Conservation (phyloP, 768 basidiomycete genomes). For the Boletus rubescentipes region DNA sequence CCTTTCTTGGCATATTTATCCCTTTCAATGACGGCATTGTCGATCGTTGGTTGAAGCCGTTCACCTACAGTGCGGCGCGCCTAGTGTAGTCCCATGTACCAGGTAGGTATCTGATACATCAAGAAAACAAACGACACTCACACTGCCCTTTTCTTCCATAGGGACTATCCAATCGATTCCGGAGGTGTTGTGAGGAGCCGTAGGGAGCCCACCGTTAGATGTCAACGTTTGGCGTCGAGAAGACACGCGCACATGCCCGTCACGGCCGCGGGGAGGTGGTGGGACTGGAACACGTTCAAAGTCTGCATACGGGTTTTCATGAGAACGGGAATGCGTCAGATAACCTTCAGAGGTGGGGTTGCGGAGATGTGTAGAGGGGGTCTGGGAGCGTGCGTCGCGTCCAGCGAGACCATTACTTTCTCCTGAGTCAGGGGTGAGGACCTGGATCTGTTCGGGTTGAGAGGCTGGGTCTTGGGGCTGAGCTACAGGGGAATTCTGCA, state of each 20-base stretch:
- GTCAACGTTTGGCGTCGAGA: conserved; percentile 5
- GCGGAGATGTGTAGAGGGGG: conserved; percentile 8
- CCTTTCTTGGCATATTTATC: conserved; percentile 49
- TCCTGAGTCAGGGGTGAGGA: background rate
- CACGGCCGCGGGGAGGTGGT: conserved; percentile 12
- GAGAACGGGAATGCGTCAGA: background rate
- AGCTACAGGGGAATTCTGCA: background rate
- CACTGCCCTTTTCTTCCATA: conserved; percentile 17
- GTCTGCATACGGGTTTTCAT: conserved; percentile 5
- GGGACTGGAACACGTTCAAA: conserved; percentile 8
- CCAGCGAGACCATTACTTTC: background rate
- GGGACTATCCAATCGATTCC: conserved; percentile 31
- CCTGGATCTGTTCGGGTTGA: conserved; percentile 7
- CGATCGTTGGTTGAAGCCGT: conserved; percentile 54
- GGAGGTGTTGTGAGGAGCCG: background rate
- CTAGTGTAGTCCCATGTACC: background rate
- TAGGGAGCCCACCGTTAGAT: background rate
- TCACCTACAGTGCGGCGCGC: conserved; percentile 45
- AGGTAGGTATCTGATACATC: no score
- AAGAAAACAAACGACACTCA: conserved; percentile 6
- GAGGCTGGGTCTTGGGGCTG: background rate
- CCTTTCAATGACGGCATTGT: conserved; percentile 45
- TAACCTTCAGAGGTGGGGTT: conserved; percentile 6
- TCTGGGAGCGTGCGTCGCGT: background rate
- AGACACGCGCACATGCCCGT: conserved; percentile 13